Conservation (phyloP, 352 stramenopile species). For the Pythium biforme region DNA sequence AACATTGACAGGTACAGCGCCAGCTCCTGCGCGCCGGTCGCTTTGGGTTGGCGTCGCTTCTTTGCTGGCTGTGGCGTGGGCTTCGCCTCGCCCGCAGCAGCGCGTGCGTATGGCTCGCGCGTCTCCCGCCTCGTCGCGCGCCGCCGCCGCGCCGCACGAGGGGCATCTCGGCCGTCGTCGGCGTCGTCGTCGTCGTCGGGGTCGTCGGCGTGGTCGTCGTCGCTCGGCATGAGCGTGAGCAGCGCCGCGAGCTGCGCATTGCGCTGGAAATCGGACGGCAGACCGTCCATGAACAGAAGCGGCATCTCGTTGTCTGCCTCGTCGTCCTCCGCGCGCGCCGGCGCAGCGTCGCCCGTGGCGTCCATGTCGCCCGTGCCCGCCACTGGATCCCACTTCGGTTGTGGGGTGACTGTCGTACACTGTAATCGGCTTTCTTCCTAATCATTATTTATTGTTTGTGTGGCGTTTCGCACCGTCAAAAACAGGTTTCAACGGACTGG, state of each 20-base stretch:
- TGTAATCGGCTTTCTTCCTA: too few relatives aligned
- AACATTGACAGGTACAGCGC: slow-evolving; percentile 50
- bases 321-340: slow-evolving; percentile 8
- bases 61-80: too few relatives aligned
- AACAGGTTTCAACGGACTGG: too few relatives aligned
- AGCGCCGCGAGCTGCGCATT: slow-evolving; percentile 74
- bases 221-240: slow-evolving; percentile 70
- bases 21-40: slow-evolving; percentile 26
- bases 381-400: too few relatives aligned
- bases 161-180: background rate
- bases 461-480: too few relatives aligned
- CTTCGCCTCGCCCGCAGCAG: slow-evolving; percentile 1
- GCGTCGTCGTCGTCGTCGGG: slow-evolving; percentile 9
- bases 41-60: background rate
- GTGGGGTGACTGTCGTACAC: too few relatives aligned
- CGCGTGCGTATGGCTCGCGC: slow-evolving; percentile 11
- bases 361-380: too few relatives aligned
- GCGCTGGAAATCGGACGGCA: slow-evolving; percentile 62
- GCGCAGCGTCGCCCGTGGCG: background rate
- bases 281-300: slow-evolving; percentile 71
- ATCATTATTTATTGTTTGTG: too few relatives aligned
- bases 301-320: slow-evolving; percentile 57
- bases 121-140: background rate
- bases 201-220: slow-evolving; percentile 29
- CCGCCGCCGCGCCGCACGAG: background rate